phyloP scores from a whole-genome alignment of 1,139 yeast species.

The Waltiozyma sp. region DNA sequence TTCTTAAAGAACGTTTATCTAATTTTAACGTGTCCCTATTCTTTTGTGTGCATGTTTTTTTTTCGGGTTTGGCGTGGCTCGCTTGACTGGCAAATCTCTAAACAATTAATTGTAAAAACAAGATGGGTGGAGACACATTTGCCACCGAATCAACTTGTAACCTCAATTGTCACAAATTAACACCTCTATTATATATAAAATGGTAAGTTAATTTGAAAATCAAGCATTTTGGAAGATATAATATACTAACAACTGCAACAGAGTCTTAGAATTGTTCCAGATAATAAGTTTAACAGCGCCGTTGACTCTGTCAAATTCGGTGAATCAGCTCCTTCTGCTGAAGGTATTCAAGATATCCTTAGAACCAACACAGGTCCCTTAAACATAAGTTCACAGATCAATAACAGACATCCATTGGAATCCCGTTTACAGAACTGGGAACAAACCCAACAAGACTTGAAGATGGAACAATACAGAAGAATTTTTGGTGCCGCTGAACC shows the following conservation, averaged over 20 bases:
- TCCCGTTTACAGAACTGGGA: slow-evolving; percentile 72
- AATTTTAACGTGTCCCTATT: neutral
- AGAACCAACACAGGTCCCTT: slow-evolving; percentile 50
- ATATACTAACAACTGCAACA: neutral
- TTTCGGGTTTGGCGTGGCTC: too few relatives aligned
- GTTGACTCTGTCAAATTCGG: slow-evolving; percentile 41
- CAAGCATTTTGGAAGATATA: too few relatives aligned
- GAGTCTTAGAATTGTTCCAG: slow-evolving; percentile 38
- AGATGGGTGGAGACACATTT: too few relatives aligned
- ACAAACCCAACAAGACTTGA: slow-evolving; percentile 54
- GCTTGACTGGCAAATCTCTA: too few relatives aligned
- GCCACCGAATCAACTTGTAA: neutral
- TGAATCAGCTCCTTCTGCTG: slow-evolving; percentile 46
- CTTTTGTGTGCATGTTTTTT: too few relatives aligned
- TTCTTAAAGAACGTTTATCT: too few relatives aligned
- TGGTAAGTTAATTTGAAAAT: neutral
- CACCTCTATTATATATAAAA: neutral
- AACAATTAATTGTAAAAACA: too few relatives aligned
- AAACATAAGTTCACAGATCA: slow-evolving; percentile 55
- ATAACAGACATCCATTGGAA: slow-evolving; percentile 84
- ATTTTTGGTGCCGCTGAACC: slow-evolving; percentile 93
- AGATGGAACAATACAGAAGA: slow-evolving; percentile 70
- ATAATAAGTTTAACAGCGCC: slow-evolving; percentile 27
- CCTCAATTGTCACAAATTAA: too few relatives aligned
- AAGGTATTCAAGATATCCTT: slow-evolving; percentile 48